These are phyloP conservation scores for Trichoderma brevicompactum DNA, from an alignment of 2,329 filamentous ascomycete species.

Conservation along the genomic window DNA sequence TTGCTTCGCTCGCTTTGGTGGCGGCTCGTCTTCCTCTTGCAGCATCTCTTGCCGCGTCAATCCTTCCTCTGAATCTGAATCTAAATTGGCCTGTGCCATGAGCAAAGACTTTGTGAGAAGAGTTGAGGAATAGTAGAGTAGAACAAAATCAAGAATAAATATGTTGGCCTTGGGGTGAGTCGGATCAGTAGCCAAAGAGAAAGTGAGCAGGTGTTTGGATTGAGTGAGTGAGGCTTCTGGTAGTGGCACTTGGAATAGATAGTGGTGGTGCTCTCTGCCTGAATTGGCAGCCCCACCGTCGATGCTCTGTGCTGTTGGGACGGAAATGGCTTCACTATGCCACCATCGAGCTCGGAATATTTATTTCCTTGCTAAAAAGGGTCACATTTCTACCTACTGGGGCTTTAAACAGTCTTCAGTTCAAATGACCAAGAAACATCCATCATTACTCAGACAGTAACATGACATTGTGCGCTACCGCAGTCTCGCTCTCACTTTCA, in stretches of 20 bases:
- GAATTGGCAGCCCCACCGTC: conserved; percentile 19
- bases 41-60: conserved; percentile 49
- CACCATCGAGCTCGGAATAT: background rate
- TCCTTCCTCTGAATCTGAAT: conserved; percentile 46
- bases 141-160: background rate
- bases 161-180: background rate
- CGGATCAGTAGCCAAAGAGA: background rate
- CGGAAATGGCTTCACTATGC: no score
- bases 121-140: background rate
- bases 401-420: background rate
- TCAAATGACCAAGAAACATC: background rate
- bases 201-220: no score
- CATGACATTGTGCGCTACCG: no score
- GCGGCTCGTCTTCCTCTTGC: conserved; percentile 37
- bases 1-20: conserved; percentile 30
- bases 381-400: background rate
- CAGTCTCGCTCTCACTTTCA: background rate
- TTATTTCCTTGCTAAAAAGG: no score
- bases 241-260: background rate
- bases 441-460: background rate
- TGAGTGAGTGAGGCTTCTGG: background rate
- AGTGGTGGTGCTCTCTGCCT: background rate
- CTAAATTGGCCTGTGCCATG: conserved; percentile 30
- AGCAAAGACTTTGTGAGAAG: no score
- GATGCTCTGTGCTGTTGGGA: background rate